Percentiles rank a stretch among this genome's conserved stretches.
These are phyloP conservation scores for Oryza longistaminata DNA, from an alignment of 176 grass and related monocot species.

Conservation along the genomic window DNA sequence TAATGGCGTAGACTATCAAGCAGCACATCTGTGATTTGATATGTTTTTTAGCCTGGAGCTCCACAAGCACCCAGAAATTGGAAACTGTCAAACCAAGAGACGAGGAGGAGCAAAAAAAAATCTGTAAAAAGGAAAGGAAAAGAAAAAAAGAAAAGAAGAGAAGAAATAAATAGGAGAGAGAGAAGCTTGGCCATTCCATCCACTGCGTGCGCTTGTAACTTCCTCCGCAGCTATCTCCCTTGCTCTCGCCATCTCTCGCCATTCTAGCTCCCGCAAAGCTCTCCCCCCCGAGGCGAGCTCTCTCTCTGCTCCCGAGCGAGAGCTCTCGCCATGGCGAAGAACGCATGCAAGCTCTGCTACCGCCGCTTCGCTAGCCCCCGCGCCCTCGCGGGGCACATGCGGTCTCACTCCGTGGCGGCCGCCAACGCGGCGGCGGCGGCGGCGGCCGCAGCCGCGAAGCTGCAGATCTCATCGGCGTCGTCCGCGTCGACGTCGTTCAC, in stretches of 20 bases:
- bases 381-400: constrained; percentile 74
- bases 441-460: constrained; percentile 17
- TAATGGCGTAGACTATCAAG: constrained; percentile 26
- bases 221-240: constrained; percentile 52
- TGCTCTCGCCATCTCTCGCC: constrained; percentile 46
- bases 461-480: constrained; percentile 49
- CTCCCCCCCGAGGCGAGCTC: constrained; percentile 28
- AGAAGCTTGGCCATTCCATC: constrained; percentile 29
- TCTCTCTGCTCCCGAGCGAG: not conserved
- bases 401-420: constrained; percentile 53
- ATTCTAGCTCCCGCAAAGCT: constrained; percentile 39
- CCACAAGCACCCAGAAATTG: constrained; percentile 18
- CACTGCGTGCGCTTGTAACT: constrained; percentile 41
- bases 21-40: constrained; percentile 35
- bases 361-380: constrained; percentile 75
- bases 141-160: not conserved
- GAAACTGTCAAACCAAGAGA: constrained; percentile 30
- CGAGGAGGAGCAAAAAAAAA: not conserved
- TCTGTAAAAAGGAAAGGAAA: not conserved
- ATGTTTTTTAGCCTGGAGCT: constrained; percentile 8
- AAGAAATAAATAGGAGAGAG: constrained; percentile 36
- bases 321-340: constrained; percentile 59
- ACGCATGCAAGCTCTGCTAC: constrained; percentile 67
- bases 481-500: constrained; percentile 43
- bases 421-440: constrained; percentile 22